These are phyloP conservation scores for Gloeopeniophorella convolvens DNA, from an alignment of 768 basidiomycete species.

Conservation along the genomic window DNA sequence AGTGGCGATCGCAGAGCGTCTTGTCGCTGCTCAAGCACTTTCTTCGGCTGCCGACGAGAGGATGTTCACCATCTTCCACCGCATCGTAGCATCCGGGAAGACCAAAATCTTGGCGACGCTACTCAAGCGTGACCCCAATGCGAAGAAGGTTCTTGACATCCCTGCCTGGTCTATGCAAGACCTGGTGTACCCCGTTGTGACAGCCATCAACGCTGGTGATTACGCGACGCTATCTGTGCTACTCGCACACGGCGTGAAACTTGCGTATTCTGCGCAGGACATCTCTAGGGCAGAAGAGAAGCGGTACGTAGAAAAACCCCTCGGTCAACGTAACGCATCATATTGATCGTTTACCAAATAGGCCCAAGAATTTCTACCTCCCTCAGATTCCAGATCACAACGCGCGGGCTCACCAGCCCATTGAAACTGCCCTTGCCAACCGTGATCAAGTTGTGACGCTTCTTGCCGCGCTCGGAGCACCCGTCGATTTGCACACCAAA, in stretches of 20 bases:
- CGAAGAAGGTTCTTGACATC: slow-evolving; percentile 27
- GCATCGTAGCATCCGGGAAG: slow-evolving; percentile 22
- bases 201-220: slow-evolving; percentile 23
- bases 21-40: slow-evolving; percentile 26
- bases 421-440: slow-evolving; percentile 24
- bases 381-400: not conserved
- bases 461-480: slow-evolving; percentile 26
- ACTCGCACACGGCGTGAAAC: slow-evolving; percentile 27
- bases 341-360: not conserved
- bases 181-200: slow-evolving; percentile 26
- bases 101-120: slow-evolving; percentile 25
- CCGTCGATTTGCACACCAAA: slow-evolving; percentile 17
- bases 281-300: slow-evolving; percentile 22
- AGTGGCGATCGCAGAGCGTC: slow-evolving; percentile 24
- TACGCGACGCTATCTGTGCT: slow-evolving; percentile 27
- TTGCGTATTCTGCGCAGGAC: slow-evolving; percentile 24
- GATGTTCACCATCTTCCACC: slow-evolving; percentile 29
- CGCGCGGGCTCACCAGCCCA: slow-evolving; percentile 17
- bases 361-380: not conserved
- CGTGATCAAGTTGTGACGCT: slow-evolving; percentile 26
- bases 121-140: slow-evolving; percentile 26
- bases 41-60: slow-evolving; percentile 27
- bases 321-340: not conserved
- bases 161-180: slow-evolving; percentile 16
- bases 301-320: slow-evolving; percentile 7